Evolutionary conservation across 2,329 filamentous ascomycete species (phyloP).

Genomic region (Cadophora sp.): DNA sequence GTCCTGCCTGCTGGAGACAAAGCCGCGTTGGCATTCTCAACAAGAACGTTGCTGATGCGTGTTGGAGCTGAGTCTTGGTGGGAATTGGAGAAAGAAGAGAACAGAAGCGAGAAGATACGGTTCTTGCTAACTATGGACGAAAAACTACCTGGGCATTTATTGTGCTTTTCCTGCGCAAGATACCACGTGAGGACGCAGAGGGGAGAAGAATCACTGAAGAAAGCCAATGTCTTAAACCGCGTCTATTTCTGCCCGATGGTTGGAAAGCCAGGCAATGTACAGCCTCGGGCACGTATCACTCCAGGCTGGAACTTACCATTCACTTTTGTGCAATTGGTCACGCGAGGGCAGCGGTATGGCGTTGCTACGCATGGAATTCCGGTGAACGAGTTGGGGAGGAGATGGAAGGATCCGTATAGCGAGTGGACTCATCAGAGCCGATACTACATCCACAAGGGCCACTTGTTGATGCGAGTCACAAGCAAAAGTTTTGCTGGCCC

Average conservation of each 20-base stretch:
- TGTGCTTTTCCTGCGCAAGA: conserved; percentile 63
- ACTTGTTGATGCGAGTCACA: conserved; percentile 63
- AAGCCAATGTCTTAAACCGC: conserved; percentile 60
- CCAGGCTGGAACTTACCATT: conserved; percentile 63
- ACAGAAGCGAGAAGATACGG: conserved; percentile 53
- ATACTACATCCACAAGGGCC: conserved; percentile 59
- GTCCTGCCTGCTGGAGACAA: conserved; percentile 54
- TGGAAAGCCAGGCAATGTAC: conserved; percentile 53
- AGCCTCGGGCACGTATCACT: conserved; percentile 60
- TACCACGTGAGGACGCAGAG: conserved; percentile 61
- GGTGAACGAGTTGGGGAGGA: conserved; percentile 54
- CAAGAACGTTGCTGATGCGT: conserved; percentile 52
- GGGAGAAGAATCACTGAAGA: conserved; percentile 60
- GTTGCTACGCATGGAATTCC: conserved; percentile 54
- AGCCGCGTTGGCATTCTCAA: conserved; percentile 57
- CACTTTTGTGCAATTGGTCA: conserved; percentile 63
- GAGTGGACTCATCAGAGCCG: conserved; percentile 62
- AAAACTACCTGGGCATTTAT: conserved; percentile 59
- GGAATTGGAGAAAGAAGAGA: conserved; percentile 50
- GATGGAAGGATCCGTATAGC: conserved; percentile 57
- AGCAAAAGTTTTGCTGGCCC: conserved; percentile 59
- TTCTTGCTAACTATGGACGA: conserved; percentile 60
- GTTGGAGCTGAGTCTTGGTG: conserved; percentile 51
- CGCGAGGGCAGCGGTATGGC: conserved; percentile 56
- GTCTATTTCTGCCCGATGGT: conserved; percentile 62